Conservation (phyloP, 176 grass and related monocot species). For the Avena insularis region DNA sequence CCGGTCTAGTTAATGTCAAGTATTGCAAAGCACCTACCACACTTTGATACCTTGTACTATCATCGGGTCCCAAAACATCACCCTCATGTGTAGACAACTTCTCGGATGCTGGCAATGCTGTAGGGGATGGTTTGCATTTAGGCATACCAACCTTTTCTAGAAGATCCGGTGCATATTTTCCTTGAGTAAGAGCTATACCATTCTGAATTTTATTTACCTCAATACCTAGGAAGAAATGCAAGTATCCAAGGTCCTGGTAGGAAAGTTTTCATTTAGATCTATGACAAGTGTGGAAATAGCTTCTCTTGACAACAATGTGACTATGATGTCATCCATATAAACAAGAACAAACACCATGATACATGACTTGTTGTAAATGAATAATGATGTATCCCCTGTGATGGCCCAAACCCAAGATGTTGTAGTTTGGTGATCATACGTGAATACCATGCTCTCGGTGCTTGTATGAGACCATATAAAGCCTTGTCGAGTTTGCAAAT, state of each 20-base stretch:
- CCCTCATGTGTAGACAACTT: not conserved
- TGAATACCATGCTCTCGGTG: not conserved
- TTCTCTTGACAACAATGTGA: not conserved
- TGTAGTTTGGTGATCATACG: not conserved
- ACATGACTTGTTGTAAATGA: not conserved
- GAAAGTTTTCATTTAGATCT: not conserved
- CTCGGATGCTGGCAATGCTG: not conserved
- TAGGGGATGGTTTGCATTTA: not conserved
- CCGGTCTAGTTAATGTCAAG: too few species aligned
- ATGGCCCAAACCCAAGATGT: too few species aligned
- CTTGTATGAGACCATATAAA: not conserved
- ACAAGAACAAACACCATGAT: not conserved
- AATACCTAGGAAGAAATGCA: not conserved
- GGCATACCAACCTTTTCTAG: not conserved
- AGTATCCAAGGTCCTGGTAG: not conserved
- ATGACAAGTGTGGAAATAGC: not conserved
- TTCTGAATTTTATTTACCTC: not conserved
- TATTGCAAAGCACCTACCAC: too few species aligned
- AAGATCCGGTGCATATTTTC: not conserved
- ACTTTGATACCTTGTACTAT: not conserved
- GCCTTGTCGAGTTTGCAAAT: not conserved
- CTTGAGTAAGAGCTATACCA: not conserved
- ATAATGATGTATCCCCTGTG: too few species aligned
- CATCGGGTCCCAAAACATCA: not conserved
- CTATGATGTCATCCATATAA: not conserved